These are phyloP conservation scores for Trebouxia gelatinosa DNA, from an alignment of 163 green algal genomes.

Conservation along the genomic window DNA sequence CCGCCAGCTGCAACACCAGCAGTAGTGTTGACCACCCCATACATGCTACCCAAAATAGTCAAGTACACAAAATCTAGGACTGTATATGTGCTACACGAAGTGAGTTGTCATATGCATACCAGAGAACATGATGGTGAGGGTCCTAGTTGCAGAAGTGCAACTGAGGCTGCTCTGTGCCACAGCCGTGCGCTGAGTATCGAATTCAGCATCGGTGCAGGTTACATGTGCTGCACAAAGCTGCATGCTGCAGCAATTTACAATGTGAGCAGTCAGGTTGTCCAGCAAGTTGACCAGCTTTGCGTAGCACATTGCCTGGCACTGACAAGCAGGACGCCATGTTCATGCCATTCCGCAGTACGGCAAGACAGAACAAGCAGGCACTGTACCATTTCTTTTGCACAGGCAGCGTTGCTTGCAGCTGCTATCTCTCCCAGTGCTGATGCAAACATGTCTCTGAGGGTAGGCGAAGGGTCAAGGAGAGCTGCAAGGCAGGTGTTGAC, in stretches of 20 bases:
- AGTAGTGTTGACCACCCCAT: no score
- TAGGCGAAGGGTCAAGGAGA: slow-evolving; percentile 34
- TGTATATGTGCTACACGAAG: no score
- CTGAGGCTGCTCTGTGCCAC: no score
- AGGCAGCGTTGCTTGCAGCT: slow-evolving; percentile 30
- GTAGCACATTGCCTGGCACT: neutral
- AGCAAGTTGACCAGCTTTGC: neutral
- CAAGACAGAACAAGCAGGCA: neutral
- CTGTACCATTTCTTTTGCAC: slow-evolving; percentile 31
- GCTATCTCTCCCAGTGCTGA: slow-evolving; percentile 58
- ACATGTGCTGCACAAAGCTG: neutral
- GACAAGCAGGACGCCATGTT: neutral
- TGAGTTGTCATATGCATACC: neutral
- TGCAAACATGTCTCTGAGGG: slow-evolving; percentile 46
- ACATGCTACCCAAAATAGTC: no score
- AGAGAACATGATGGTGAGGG: neutral
- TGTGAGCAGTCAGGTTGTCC: neutral
- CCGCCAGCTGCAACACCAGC: neutral
- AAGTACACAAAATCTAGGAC: no score
- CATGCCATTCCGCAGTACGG: neutral
- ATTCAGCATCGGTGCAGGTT: neutral
- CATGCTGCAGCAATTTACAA: neutral
- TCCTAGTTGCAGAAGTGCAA: neutral
- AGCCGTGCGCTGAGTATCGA: no score
- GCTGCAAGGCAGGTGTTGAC: slow-evolving; percentile 38